Base-by-base conservation (phyloP, 768 basidiomycete species). In the Cyclocybe cylindracea region DNA sequence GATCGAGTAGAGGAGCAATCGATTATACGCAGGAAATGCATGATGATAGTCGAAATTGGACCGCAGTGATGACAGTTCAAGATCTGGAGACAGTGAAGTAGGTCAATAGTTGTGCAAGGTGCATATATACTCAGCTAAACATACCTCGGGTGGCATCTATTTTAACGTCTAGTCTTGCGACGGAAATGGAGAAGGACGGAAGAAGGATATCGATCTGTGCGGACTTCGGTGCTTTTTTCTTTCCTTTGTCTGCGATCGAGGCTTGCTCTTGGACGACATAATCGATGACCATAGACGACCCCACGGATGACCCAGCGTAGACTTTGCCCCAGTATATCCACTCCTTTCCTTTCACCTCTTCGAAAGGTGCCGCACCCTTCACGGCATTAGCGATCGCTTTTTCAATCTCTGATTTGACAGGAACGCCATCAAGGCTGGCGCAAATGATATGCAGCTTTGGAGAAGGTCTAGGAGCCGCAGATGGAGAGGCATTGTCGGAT, bases 141-240 rank as follows among this genome's bases (percentile, higher is more conserved):
- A 53, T 64, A 87, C 89, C 86, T 56, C 76, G 60, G 56, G 70
- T 65, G 14, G 67, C 64, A 42, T 84, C 82, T 44, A 91, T 64
- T 16, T 73, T 72, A 1, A 89, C 85, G 61, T 87, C 83, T 51
- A 91, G 67, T 62, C 76, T 74, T 40, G 84, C 84, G 39, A 91
- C 71, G 6, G 87, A 82, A n/a, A 90, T 68, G 3, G 80, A 65
- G 60, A 92, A 92, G n/a, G 82, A 80, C 7, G 90, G 90, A 39
- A 92, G 64, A 40, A 87, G 68, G 14, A 90, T 65, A 55, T 80
- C 61, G 39, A 68, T 54, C 3, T 58, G 58, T 45, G 61, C 64
- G 19, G 47, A 43, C 31, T 66, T 64, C 24, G 57, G 66, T 41
- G 55, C 58, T 53, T 68, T 77, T 49, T 59, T 69, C 56, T 76